phyloP scores from a whole-genome alignment of 257 asterid species.

The Cinchona pubescens region DNA sequence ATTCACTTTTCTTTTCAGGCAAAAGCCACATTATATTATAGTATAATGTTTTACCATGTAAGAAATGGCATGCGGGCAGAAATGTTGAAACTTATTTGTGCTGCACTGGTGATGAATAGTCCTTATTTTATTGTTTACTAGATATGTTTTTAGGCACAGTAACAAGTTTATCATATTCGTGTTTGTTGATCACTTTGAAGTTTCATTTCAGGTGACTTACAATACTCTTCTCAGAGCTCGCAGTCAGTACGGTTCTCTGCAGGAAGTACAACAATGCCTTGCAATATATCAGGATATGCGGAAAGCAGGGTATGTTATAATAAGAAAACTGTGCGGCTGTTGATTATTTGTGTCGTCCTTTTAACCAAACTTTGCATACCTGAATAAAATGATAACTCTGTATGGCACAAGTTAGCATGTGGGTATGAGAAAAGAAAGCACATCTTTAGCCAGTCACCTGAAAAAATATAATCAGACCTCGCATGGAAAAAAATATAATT shows the following conservation, averaged over 20 bases:
- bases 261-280: slow-evolving; percentile 82
- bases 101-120: background rate
- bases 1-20: background rate
- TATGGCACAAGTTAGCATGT: no score
- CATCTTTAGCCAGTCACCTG: no score
- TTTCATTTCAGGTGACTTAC: slow-evolving; percentile 70
- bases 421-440: no score
- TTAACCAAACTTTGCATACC: no score
- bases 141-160: background rate
- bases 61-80: background rate
- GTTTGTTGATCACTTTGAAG: slow-evolving; percentile 15
- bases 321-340: slow-evolving; percentile 1
- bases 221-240: slow-evolving; percentile 88
- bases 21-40: background rate
- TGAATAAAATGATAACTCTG: no score
- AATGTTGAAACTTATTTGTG: background rate
- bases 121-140: background rate
- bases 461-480: no score
- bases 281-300: slow-evolving; percentile 88
- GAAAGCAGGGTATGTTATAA: slow-evolving; percentile 70
- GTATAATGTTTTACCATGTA: background rate
- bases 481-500: no score
- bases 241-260: slow-evolving; percentile 67
- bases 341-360: background rate
- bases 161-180: no score